Conservation (phyloP, 225 moss, liverwort and hornwort species). For the Antitrichia curtipendula region DNA sequence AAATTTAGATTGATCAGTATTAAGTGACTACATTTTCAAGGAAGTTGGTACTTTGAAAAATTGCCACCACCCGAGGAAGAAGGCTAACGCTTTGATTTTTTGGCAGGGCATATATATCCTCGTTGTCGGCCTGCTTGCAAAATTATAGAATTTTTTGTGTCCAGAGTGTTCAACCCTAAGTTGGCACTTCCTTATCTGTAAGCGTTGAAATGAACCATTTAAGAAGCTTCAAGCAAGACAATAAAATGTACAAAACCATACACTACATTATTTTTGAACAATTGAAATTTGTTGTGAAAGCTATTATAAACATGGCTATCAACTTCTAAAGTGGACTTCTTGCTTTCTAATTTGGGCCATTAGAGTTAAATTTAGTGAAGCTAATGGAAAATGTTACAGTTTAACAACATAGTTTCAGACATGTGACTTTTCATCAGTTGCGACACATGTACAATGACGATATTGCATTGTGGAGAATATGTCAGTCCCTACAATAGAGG, state of each 20-base stretch:
- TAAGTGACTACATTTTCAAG: too few relatives aligned
- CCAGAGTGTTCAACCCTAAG: not conserved
- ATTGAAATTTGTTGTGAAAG: not conserved
- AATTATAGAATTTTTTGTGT: too few relatives aligned
- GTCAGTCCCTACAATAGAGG: not conserved
- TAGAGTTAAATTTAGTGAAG: not conserved
- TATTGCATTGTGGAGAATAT: not conserved
- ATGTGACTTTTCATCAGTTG: not conserved
- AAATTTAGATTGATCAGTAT: too few relatives aligned
- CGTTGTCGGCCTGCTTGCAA: too few relatives aligned
- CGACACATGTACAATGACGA: not conserved
- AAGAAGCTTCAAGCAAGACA: not conserved
- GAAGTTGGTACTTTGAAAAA: too few relatives aligned
- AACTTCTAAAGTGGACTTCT: not conserved
- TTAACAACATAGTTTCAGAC: not conserved
- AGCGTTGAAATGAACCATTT: not conserved
- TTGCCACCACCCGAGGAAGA: too few relatives aligned
- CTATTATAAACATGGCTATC: not conserved
- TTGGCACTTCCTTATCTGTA: not conserved
- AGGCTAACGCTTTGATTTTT: too few relatives aligned
- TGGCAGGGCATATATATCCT: too few relatives aligned
- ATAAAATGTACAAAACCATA: not conserved
- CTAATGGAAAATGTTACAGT: not conserved
- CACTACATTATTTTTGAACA: not conserved
- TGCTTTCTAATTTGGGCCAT: not conserved